Percentiles rank a stretch among this genome's conserved stretches.
Conservation (phyloP, 2,329 filamentous ascomycete species). For the Phaeosphaeria sp. region DNA sequence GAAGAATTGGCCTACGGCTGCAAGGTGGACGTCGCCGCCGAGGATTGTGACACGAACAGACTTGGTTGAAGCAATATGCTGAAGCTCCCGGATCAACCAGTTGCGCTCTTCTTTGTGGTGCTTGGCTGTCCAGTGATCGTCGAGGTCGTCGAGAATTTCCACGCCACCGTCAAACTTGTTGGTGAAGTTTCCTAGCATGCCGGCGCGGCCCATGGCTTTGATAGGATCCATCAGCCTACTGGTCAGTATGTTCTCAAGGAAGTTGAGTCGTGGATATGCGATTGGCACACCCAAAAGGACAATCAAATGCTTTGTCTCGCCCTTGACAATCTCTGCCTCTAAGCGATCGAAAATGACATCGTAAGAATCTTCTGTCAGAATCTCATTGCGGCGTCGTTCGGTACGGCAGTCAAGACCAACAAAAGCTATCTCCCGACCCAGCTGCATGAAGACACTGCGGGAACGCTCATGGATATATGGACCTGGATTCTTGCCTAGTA, state of each 20-base stretch:
- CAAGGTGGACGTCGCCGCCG: slow-evolving; percentile 92
- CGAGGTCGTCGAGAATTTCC: slow-evolving; percentile 88
- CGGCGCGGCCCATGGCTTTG: slow-evolving; percentile 84
- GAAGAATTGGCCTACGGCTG: slow-evolving; percentile 92
- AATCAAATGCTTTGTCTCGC: slow-evolving; percentile 86
- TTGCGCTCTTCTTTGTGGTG: slow-evolving; percentile 91
- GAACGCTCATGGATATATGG: slow-evolving; percentile 90
- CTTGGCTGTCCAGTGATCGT: slow-evolving; percentile 97
- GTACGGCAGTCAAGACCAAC: slow-evolving; percentile 91
- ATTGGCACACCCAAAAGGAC: slow-evolving; percentile 79
- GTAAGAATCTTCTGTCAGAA: slow-evolving; percentile 81
- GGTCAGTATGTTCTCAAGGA: slow-evolving; percentile 74
- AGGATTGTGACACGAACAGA: slow-evolving; percentile 91
- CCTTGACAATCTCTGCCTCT: slow-evolving; percentile 79
- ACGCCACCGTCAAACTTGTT: slow-evolving; percentile 92
- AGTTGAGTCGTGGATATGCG: slow-evolving; percentile 56
- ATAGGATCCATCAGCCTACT: slow-evolving; percentile 86
- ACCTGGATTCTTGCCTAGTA: slow-evolving; percentile 78
- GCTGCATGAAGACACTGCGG: slow-evolving; percentile 81
- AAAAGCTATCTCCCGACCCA: slow-evolving; percentile 81
- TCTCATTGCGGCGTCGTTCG: slow-evolving; percentile 82
- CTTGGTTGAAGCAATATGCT: slow-evolving; percentile 91
- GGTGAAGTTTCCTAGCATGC: slow-evolving; percentile 77
- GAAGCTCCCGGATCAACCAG: slow-evolving; percentile 86
- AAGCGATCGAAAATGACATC: slow-evolving; percentile 86